These are phyloP conservation scores for Solanum sitiens DNA, from an alignment of 257 asterid species.

Conservation along the genomic window DNA sequence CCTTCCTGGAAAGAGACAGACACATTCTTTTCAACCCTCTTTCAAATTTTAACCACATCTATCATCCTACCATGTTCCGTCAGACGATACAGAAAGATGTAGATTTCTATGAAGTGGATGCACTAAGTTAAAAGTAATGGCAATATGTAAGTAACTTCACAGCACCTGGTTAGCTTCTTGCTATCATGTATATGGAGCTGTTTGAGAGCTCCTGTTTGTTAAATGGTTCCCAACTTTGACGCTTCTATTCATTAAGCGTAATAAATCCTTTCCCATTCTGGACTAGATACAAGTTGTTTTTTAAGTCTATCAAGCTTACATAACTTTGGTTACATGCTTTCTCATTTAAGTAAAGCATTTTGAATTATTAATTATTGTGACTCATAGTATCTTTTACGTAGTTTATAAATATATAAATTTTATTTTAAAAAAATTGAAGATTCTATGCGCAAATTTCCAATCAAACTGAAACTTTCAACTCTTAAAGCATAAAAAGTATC, in stretches of 20 bases:
- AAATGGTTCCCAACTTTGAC: not conserved
- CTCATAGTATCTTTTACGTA: no score
- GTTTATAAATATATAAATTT: no score
- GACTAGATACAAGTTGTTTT: not conserved
- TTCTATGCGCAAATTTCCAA: no score
- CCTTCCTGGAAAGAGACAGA: constrained; percentile 9
- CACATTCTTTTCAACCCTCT: constrained; percentile 46
- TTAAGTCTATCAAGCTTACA: not conserved
- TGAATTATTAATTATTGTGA: no score
- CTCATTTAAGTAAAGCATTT: not conserved
- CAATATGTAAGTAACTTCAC: constrained; percentile 17
- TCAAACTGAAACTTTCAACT: no score
- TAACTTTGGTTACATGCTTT: not conserved
- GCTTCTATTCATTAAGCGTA: not conserved
- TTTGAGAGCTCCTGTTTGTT: not conserved
- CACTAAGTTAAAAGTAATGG: constrained; percentile 22
- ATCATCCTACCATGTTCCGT: constrained; percentile 23
- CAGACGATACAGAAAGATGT: constrained; percentile 3
- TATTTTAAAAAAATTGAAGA: no score
- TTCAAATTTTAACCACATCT: constrained; percentile 22
- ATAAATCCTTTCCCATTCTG: not conserved
- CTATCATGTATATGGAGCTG: constrained; percentile 28
- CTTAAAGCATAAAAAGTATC: no score
- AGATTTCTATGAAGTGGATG: constrained; percentile 20
- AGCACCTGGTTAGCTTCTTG: constrained; percentile 39